Evolutionary conservation across 2,329 filamentous ascomycete genomes (phyloP).

Genomic region (Coniochaeta prunicola): DNA sequence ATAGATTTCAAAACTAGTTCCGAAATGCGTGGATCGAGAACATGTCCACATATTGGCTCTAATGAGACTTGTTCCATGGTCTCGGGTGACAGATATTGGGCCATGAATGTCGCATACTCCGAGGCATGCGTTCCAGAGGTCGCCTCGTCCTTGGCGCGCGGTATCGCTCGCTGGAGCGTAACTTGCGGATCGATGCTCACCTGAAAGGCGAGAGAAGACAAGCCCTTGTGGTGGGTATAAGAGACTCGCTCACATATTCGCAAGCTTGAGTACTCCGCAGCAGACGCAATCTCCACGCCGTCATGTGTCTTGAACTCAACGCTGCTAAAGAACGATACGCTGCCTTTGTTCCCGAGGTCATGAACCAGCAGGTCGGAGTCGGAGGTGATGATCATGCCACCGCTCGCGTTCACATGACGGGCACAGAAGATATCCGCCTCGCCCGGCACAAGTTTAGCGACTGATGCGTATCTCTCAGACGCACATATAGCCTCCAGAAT

Average conservation of each 20-base stretch:
- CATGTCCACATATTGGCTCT: not conserved
- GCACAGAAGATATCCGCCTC: slow-evolving; percentile 85
- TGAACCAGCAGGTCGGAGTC: slow-evolving; percentile 83
- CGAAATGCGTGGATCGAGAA: slow-evolving; percentile 20
- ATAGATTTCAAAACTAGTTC: slow-evolving; percentile 9
- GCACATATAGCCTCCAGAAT: slow-evolving; percentile 62
- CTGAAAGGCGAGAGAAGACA: slow-evolving; percentile 23
- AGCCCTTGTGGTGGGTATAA: slow-evolving; percentile 13
- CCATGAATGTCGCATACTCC: slow-evolving; percentile 18
- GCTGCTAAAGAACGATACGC: slow-evolving; percentile 63
- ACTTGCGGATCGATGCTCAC: slow-evolving; percentile 18
- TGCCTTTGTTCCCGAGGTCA: slow-evolving; percentile 53
- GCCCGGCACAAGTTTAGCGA: slow-evolving; percentile 60
- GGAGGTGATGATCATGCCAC: slow-evolving; percentile 62
- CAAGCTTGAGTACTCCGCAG: slow-evolving; percentile 13
- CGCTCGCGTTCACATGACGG: slow-evolving; percentile 43
- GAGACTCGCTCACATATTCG: slow-evolving; percentile 17
- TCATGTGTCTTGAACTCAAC: slow-evolving; percentile 30
- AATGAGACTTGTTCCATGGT: slow-evolving; percentile 1
- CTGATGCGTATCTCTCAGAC: slow-evolving; percentile 30
- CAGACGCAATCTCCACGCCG: slow-evolving; percentile 7
- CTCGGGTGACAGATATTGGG: slow-evolving; percentile 15
- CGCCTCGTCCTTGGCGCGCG: slow-evolving; percentile 12
- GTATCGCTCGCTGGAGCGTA: slow-evolving; percentile 14
- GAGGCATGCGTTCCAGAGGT: slow-evolving; percentile 7